phyloP scores from a whole-genome alignment of 176 grass and related monocot genomes.

The Raddia guianensis region DNA sequence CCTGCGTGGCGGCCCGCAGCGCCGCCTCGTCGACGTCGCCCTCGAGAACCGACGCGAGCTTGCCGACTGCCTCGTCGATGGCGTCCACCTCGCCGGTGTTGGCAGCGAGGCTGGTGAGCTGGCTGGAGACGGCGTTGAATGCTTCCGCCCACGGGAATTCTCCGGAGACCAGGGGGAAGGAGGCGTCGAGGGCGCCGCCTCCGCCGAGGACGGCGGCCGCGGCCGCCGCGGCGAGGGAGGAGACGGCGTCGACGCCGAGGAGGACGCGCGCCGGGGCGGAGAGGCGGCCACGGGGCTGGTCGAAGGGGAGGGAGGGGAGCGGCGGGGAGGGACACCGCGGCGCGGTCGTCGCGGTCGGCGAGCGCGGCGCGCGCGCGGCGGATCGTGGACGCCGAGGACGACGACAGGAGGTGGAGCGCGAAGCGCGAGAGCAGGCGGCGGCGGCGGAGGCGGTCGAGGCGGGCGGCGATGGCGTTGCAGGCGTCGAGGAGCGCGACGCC shows the following conservation, averaged over 20 bases:
- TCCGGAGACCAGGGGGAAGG: conserved; percentile 16
- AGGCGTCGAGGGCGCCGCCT: neutral
- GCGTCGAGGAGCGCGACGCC: conserved; percentile 68
- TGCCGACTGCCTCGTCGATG: conserved; percentile 49
- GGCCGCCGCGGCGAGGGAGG: conserved; percentile 48
- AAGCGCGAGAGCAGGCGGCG: conserved; percentile 67
- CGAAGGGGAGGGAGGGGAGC: conserved; percentile 36
- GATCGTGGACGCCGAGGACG: conserved; percentile 9
- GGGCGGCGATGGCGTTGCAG: conserved; percentile 64
- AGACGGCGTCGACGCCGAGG: conserved; percentile 61
- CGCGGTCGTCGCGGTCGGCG: neutral
- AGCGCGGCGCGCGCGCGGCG: conserved; percentile 40
- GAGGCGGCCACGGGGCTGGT: conserved; percentile 33
- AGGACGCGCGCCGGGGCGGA: conserved; percentile 48
- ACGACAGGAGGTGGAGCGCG: conserved; percentile 62
- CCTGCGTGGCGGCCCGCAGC: conserved; percentile 19
- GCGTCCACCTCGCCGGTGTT: conserved; percentile 43
- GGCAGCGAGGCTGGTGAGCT: conserved; percentile 26
- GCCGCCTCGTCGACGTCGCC: conserved; percentile 29
- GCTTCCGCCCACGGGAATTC: conserved; percentile 60
- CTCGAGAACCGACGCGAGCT: conserved; percentile 30
- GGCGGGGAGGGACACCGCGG: conserved; percentile 14
- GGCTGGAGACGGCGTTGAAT: conserved; percentile 59
- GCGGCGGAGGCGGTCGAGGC: conserved; percentile 52
- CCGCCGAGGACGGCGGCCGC: conserved; percentile 50